A percentile compares a stretch with the other conserved stretches of the same genome.
These are phyloP conservation scores for Paradendryphiella salina DNA, from an alignment of 2,329 filamentous ascomycete species.

Conservation along the genomic window DNA sequence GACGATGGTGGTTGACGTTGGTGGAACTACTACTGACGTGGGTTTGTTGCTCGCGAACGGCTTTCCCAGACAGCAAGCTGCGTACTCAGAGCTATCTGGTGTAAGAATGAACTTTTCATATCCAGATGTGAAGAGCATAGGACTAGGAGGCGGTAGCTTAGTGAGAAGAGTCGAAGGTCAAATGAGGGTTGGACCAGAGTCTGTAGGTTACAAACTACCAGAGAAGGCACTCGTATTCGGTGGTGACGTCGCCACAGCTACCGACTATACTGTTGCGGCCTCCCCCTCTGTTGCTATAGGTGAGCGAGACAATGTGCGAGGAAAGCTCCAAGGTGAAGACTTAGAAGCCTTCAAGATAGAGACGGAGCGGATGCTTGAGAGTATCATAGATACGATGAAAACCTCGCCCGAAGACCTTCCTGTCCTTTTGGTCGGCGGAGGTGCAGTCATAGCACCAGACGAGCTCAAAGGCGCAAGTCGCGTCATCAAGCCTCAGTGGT, in stretches of 20 bases:
- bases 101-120: conserved; percentile 62
- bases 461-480: conserved; percentile 59
- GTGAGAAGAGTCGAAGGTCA: conserved; percentile 49
- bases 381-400: conserved; percentile 64
- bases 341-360: conserved; percentile 47
- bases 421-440: conserved; percentile 66
- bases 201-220: conserved; percentile 62
- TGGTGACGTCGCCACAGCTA: conserved; percentile 61
- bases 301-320: conserved; percentile 44
- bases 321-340: conserved; percentile 41
- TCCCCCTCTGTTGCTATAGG: conserved; percentile 49
- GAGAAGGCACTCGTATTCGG: conserved; percentile 61
- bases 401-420: conserved; percentile 62
- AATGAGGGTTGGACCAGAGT: conserved; percentile 62
- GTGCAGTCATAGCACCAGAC: conserved; percentile 62
- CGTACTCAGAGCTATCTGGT: conserved; percentile 64
- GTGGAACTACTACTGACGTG: conserved; percentile 68
- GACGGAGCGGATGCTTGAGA: conserved; percentile 59
- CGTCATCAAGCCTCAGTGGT: conserved; percentile 61
- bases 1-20: conserved; percentile 67
- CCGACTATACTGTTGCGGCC: conserved; percentile 56
- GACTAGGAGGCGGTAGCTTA: conserved; percentile 62
- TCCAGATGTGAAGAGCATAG: conserved; percentile 63
- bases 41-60: conserved; percentile 64
- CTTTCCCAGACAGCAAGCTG: conserved; percentile 65